Conservation (phyloP, 495 filamentous ascomycete species). For the Recurvomyces mirabilis region DNA sequence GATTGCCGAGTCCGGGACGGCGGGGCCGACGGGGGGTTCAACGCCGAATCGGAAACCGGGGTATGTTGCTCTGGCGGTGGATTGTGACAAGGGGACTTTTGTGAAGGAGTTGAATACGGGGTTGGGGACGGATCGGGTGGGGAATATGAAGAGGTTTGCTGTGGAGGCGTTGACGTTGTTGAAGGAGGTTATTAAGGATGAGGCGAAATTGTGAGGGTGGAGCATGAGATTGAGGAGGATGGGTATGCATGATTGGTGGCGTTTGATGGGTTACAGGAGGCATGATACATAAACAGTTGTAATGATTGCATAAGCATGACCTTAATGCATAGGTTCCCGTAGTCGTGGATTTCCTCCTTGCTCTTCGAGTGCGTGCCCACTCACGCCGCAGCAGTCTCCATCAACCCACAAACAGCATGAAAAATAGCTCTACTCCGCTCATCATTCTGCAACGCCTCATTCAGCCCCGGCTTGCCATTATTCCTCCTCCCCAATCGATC, state of each 20-base stretch:
- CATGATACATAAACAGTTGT: too few relatives aligned
- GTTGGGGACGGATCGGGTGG: conserved; percentile 39
- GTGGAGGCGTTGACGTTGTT: conserved; percentile 44
- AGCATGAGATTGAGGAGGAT: neutral
- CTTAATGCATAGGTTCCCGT: too few relatives aligned
- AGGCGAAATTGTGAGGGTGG: conserved; percentile 31
- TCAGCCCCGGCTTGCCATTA: conserved; percentile 3
- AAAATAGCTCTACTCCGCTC: conserved; percentile 14
- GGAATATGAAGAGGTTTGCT: conserved; percentile 53
- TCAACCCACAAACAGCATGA: conserved; percentile 19
- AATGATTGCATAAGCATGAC: too few relatives aligned
- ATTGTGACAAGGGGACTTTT: conserved; percentile 36
- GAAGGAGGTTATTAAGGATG: conserved; percentile 43
- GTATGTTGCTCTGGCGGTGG: conserved; percentile 49
- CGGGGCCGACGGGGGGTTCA: conserved; percentile 48
- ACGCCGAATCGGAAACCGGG: conserved; percentile 49
- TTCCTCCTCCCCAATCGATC: conserved; percentile 19
- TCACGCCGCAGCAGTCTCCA: conserved; percentile 15
- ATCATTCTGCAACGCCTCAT: conserved; percentile 14
- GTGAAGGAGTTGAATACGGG: conserved; percentile 46
- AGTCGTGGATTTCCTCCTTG: too few relatives aligned
- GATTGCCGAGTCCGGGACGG: conserved; percentile 49
- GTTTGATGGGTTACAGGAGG: too few relatives aligned
- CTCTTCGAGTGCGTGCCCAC: too few relatives aligned
- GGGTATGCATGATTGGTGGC: too few relatives aligned